Conservation (phyloP, 306 rosid species). For the Arachis hypogaea region DNA sequence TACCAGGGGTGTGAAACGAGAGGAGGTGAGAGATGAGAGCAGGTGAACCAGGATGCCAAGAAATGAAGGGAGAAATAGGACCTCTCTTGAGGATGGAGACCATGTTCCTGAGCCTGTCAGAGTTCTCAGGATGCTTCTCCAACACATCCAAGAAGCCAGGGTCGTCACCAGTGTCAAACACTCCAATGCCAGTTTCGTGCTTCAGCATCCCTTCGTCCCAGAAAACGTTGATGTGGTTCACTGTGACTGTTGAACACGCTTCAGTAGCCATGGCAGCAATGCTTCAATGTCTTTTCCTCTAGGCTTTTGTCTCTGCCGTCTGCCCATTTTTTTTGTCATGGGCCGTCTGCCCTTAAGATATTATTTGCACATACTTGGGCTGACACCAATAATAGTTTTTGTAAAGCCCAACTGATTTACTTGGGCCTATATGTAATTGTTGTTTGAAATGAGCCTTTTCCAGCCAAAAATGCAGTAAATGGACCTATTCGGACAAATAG, state of each 20-base stretch:
- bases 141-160: conserved; percentile 84
- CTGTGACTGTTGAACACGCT: neutral
- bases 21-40: conserved; percentile 62
- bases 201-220: conserved; percentile 82
- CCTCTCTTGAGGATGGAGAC: conserved; percentile 79
- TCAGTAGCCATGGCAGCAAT: conserved; percentile 8
- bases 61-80: conserved; percentile 69
- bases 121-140: conserved; percentile 90
- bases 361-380: too few relatives aligned
- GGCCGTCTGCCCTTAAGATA: too few relatives aligned
- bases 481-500: too few relatives aligned
- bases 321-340: too few relatives aligned
- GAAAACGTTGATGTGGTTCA: conserved; percentile 52
- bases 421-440: too few relatives aligned
- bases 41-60: conserved; percentile 60
- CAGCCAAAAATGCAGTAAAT: too few relatives aligned
- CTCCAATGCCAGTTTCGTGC: conserved; percentile 72
- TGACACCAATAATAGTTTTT: too few relatives aligned
- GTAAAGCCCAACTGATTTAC: too few relatives aligned
- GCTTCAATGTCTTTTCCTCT: too few relatives aligned
- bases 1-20: conserved; percentile 81
- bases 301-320: too few relatives aligned
- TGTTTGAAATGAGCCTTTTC: too few relatives aligned
- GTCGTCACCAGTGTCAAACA: conserved; percentile 68
- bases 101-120: conserved; percentile 80